Base-by-base conservation (phyloP, 306 rosid species). In the Vigna unguiculata region DNA sequence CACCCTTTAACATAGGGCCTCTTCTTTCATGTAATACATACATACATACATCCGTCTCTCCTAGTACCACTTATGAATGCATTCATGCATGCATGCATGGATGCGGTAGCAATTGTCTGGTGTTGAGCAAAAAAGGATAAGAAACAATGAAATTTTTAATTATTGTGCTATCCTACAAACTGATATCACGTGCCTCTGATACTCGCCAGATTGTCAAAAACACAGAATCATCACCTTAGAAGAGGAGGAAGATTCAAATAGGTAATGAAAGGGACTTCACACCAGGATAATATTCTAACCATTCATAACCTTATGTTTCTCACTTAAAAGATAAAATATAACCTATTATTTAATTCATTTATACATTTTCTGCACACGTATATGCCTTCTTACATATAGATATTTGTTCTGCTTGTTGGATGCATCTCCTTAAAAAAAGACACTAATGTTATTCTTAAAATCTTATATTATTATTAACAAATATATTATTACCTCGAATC, bases 401-500 rank as follows among this genome's bases (percentile, higher is more conserved):
- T 61, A 61, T 61, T 61, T 58, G 11, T 40, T 40, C 13, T 38
- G 2, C 8, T 13, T 13, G 12, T 60, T 60, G 24, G 22, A 32
- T 60, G 67, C 46, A 10, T 41, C 14, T 28, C 4, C 32, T 28
- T 28, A 28, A 28, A 4, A 28, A 4, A 4, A 28, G 4, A 28
- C 0, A 28, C 3, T 28, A 28, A 28, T 28, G 4, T 28, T 28
- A 28, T 28, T 28, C 32, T 28, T 28, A 28, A 28, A 28, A 28
- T 28, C 32, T n/a, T n/a, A n/a, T n/a, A n/a, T n/a, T n/a, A n/a
- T n/a, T n/a, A n/a, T n/a, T n/a, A n/a, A n/a, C n/a, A n/a, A n/a
- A n/a, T n/a, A n/a, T n/a, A n/a, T n/a, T n/a, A 5, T 32, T 74
- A 92, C 98, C 98, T 91, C 93, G 63, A 93, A 91, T 88, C 96